Percentiles rank a stretch among this genome's conserved stretches.
Evolutionary conservation across 305 asterid genomes (phyloP).

Genomic region (Solanum hybrid): DNA sequence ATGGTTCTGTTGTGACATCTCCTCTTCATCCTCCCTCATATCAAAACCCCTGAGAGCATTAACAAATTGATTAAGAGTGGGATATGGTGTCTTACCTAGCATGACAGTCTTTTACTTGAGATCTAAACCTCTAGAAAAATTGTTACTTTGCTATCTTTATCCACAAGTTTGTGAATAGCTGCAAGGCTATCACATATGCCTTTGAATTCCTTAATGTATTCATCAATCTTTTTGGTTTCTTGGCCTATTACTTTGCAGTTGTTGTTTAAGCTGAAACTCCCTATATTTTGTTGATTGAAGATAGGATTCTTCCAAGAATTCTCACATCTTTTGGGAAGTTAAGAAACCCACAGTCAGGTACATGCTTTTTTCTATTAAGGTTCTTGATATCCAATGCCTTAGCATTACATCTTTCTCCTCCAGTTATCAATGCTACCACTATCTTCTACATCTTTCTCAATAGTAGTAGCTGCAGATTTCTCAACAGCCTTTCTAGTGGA

Average conservation of each 20-base stretch:
- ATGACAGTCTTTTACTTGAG: neutral
- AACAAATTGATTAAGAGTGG: neutral
- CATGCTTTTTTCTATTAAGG: neutral
- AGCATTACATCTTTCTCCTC: neutral
- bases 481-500: neutral
- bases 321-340: neutral
- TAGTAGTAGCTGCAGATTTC: neutral
- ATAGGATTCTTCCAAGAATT: neutral
- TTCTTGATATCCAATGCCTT: neutral
- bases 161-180: neutral
- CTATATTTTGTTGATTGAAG: neutral
- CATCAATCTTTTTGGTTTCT: neutral
- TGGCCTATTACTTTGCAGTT: neutral
- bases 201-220: neutral
- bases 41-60: neutral
- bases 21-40: neutral
- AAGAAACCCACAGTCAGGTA: neutral
- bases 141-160: neutral
- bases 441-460: neutral
- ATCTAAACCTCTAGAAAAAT: neutral
- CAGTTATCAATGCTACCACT: neutral
- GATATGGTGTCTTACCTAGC: neutral
- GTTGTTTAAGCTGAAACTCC: neutral
- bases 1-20: neutral
- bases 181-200: neutral